Percentiles rank a stretch among this genome's conserved stretches.
phyloP scores from a whole-genome alignment of 2,329 filamentous ascomycete genomes.

The Didymella sp. region DNA sequence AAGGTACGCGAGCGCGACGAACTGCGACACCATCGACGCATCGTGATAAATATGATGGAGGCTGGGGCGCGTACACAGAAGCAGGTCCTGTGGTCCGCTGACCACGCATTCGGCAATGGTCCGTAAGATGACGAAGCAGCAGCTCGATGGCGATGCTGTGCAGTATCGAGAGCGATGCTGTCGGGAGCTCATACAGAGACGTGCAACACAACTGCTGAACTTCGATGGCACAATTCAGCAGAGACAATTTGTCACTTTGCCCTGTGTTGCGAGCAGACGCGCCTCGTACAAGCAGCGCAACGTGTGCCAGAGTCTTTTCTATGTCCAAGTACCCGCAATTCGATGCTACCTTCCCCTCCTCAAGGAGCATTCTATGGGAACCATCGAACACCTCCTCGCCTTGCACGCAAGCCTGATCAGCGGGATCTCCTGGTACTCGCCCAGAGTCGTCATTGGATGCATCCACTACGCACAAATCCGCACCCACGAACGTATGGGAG shows the following conservation, averaged over 20 bases:
- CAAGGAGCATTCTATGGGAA: background rate
- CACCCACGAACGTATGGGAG: background rate
- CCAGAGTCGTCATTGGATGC: background rate
- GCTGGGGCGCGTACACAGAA: conserved; percentile 17
- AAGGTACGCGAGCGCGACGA: conserved; percentile 15
- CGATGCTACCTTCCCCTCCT: conserved; percentile 6
- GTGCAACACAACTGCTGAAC: conserved; percentile 5
- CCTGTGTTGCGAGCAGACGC: background rate
- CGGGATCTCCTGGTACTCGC: conserved; percentile 5
- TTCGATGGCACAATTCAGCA: conserved; percentile 2
- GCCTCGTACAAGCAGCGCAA: conserved; percentile 3
- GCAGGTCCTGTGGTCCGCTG: conserved; percentile 6
- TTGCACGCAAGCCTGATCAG: background rate
- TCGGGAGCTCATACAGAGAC: background rate
- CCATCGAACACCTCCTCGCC: conserved; percentile 1
- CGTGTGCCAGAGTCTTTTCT: background rate
- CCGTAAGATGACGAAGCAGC: conserved; percentile 8
- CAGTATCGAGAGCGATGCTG: conserved; percentile 4
- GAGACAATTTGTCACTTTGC: background rate
- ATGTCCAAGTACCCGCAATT: background rate
- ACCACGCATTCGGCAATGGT: background rate
- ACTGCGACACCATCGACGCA: conserved; percentile 9
- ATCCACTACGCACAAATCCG: background rate
- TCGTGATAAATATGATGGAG: conserved; percentile 7
- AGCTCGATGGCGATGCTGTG: conserved; percentile 11